phyloP scores from a whole-genome alignment of 2,329 filamentous ascomycete genomes.

The Ascochyta clinopodiicola region DNA sequence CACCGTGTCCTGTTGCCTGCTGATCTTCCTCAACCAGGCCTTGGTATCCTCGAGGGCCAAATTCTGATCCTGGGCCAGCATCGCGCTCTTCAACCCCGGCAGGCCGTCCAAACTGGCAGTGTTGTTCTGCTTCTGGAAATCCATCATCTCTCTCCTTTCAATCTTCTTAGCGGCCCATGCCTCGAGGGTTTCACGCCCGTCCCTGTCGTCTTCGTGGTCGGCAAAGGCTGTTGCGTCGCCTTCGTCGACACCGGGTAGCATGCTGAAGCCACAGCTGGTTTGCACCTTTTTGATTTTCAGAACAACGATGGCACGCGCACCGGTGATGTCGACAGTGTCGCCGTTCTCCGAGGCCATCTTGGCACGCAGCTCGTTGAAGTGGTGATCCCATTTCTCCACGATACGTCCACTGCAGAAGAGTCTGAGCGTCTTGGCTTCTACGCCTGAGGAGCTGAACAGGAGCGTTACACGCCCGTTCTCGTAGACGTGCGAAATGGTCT shows the following conservation, averaged over 20 bases:
- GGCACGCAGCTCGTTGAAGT: constrained; percentile 42
- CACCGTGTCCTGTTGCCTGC: constrained; percentile 34
- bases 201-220: constrained; percentile 24
- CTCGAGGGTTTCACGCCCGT: constrained; percentile 62
- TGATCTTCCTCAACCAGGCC: constrained; percentile 33
- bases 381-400: constrained; percentile 64
- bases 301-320: constrained; percentile 63
- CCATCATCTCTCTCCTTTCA: constrained; percentile 57
- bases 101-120: constrained; percentile 36
- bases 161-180: constrained; percentile 59
- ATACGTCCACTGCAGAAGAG: constrained; percentile 67
- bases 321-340: constrained; percentile 32
- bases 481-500: constrained; percentile 77
- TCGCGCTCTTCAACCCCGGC: constrained; percentile 51
- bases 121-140: constrained; percentile 67
- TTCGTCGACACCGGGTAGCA: constrained; percentile 54
- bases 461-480: constrained; percentile 78
- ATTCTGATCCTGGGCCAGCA: constrained; percentile 55
- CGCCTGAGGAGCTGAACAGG: constrained; percentile 73
- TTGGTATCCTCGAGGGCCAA: constrained; percentile 54
- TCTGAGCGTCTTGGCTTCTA: constrained; percentile 66
- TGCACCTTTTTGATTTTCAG: constrained; percentile 68
- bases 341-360: constrained; percentile 51
- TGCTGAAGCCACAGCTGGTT: constrained; percentile 71
- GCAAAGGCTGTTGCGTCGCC: constrained; percentile 30